Base-by-base conservation (phyloP, 495 filamentous ascomycete species). In the Chaetomidium leptoderma region DNA sequence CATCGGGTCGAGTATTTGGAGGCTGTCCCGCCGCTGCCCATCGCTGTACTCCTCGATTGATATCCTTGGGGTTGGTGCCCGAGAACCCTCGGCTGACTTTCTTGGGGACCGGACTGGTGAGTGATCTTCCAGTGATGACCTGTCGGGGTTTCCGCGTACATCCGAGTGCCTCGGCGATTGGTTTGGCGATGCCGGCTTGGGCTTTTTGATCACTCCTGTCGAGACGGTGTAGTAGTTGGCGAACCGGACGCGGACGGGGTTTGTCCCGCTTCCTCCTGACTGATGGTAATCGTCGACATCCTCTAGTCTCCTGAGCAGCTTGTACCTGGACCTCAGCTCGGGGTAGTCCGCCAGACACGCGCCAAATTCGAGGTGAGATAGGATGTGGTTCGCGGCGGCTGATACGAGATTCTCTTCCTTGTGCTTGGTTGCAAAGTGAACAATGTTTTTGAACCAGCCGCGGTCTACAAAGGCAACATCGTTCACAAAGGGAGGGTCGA, bases 151-250 rank as follows among this genome's bases (percentile, higher is more conserved):
- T 17, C 27, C 21, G 6, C 0, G n/a, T 7, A 8, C 13, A 27
- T 16, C 35, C 0, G 23, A 11, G 5, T 17, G 16, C 2, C 8
- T 16, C 7, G 24, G 24, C 1, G 32, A 30, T 5, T 16, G 35
- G 8, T 33, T 6, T 9, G 47, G 36, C 10, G 60, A 49, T 3
- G 60, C 6, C 35, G 35, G 8, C 37, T 57, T 62, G 7, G 56
- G 53, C 29, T 62, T 60, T 73, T 87, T 83, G 29, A 76, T 77
- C 55, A 75, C 73, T 2, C 90, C 91, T 5, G 86, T 87, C 53
- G 89, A 91, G 26, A 87, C 79, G 9, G 92, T 96, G 65, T 93
- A 96, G 68, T 95, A 97, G 64, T 97, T 96, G 39, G 89, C 76
- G 64, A 96, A 96, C 3, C 90, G 78, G 11, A 92, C 79, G 51